Base-by-base conservation (phyloP, 2,329 filamentous ascomycete species). In the Trichoderma sp. region DNA sequence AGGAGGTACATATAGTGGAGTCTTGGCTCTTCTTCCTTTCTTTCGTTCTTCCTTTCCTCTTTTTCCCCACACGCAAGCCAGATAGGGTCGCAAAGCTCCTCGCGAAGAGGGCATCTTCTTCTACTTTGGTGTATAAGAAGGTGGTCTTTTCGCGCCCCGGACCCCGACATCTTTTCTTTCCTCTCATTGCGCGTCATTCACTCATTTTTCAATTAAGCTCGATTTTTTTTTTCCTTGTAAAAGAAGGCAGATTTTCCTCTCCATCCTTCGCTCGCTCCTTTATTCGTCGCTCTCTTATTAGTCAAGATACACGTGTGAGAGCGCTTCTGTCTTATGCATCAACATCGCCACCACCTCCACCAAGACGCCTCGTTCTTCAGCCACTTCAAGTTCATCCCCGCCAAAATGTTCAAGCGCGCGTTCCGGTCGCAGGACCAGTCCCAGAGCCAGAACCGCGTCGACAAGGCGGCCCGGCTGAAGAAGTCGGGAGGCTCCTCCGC, bases 361-460 rank as follows among this genome's bases (percentile, higher is more conserved):
- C 54, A 56, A 51, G 52, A 71, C 74, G 64, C 71, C 26, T 71
- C 74, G 51, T 72, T 75, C 74, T 77, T 76, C 73, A 72, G 72
- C 58, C 70, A 68, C 7, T 21, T 70, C 65, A 56, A 66, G n/a
- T 49, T 49, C 5, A 66, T 34, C 26, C 64, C 52, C 56, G 43
- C 80, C 79, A 78, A 79, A 81, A 97, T 97, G 93, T 97, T 97
- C 86, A 96, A 94, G 84, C 93, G 93, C 80, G 94, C 94, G 78
- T 94, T 96, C 83, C 86, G 90, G 80, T 90, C 91, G 75, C 91
- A 90, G 81, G 91, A 95, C 76, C 63, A 90, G 81, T 90, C 95
- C 76, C 56, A 79, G 74, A 77, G 76, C 81, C 92, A 79, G 74
- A 77, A 76, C 81, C 92, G 94, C 78, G 91, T 94, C 81, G 91